Evolutionary conservation across 495 filamentous ascomycete species (phyloP).

Genomic region (Penicillium egyptiacum): DNA sequence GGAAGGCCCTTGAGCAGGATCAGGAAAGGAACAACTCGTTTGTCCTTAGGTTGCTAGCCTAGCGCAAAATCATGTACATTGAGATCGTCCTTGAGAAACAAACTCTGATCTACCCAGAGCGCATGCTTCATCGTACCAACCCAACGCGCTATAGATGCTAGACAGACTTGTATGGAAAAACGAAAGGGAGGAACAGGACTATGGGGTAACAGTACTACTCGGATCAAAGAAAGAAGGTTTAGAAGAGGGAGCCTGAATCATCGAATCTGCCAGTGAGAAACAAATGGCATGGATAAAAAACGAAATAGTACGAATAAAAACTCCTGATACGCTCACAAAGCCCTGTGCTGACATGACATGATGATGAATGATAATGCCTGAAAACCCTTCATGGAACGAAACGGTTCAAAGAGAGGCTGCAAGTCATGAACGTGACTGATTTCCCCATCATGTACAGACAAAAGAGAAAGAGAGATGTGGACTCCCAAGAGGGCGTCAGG

Average conservation of each 20-base stretch:
- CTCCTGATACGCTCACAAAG: slow-evolving; percentile 18
- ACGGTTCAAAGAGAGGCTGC: slow-evolving; percentile 8
- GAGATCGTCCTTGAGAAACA: background rate
- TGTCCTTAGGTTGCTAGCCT: background rate
- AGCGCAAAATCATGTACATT: slow-evolving; percentile 7
- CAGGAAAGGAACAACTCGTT: background rate
- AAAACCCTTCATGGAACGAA: slow-evolving; percentile 6
- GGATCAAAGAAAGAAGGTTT: background rate
- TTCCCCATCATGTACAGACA: slow-evolving; percentile 37
- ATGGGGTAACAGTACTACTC: background rate
- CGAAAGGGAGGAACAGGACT: background rate
- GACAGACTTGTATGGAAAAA: background rate
- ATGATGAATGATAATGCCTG: slow-evolving; percentile 14
- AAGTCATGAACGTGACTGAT: slow-evolving; percentile 22
- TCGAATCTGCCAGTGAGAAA: background rate
- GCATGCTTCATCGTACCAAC: background rate
- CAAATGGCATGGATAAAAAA: slow-evolving; percentile 13
- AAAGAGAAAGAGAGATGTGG: slow-evolving; percentile 14
- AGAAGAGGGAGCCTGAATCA: background rate
- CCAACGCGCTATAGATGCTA: background rate
- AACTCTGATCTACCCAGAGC: background rate
- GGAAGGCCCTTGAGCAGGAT: background rate
- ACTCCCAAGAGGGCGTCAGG: slow-evolving; percentile 7
- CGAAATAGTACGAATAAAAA: slow-evolving; percentile 15
- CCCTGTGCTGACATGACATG: slow-evolving; percentile 17